Base-by-base conservation (phyloP, 805 yeast species). In the Yarrowia deformans region DNA sequence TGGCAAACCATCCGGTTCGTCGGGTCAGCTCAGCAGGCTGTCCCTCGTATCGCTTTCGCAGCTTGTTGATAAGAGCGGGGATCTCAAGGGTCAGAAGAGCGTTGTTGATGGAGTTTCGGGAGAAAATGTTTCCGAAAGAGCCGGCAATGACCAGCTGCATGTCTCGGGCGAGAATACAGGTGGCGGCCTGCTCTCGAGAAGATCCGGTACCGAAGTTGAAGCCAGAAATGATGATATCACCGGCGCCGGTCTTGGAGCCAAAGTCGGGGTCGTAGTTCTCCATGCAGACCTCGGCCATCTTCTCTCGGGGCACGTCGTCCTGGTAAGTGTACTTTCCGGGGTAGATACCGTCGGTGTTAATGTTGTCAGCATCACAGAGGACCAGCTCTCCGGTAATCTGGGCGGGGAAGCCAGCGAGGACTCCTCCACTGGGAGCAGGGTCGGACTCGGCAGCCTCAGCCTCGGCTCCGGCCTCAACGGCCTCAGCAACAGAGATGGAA, bases 201-300 rank as follows among this genome's bases (percentile, higher is more conserved):
- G 98, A 93, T 58, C 99, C 99, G 12, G 99, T 95, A 74, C 99
- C 99, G 78, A 95, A 95, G 79, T 95, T 95, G 84, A 82, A 95
- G 18, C 99, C 99, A 69, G 93, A 87, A 58, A 95, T 86, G 69
- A 95, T 86, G 74, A 95, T 93, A 79, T 95, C 99, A 61, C 94
- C 92, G 4, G 97, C 85, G 71, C 87, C 83, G 39, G 96, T 90
- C 83, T 92, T 93, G 39, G 80, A 72, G 70, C 90, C 88, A 79
- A 95, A 95, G 73, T 93, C 97, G 14, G 91, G 78, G 79, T 95
- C 99, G 80, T 95, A 95, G 82, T 95, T 95, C 81, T 95, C 99
- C 99, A 95, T 95, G 82, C 99, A 95, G 58, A 95, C 99, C 80
- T 94, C 90, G 43, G 99, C 99, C 99, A 95, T 95, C 78, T 90